These are phyloP conservation scores for Blastobotrys americana DNA, from an alignment of 805 yeast species.

Conservation along the genomic window DNA sequence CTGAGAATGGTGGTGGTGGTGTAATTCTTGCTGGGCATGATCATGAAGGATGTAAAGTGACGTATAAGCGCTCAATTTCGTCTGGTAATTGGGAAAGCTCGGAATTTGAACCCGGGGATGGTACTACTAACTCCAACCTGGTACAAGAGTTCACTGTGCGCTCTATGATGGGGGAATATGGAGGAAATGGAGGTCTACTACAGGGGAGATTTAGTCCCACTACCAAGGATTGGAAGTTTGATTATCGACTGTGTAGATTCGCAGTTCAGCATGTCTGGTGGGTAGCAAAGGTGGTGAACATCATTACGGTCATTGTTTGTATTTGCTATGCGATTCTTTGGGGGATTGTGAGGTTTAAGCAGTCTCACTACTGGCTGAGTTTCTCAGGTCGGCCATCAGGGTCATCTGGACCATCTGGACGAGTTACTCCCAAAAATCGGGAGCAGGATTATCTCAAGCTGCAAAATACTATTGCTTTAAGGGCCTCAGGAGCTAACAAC, in stretches of 20 bases:
- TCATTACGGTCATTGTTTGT: slow-evolving; percentile 35
- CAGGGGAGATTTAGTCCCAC: slow-evolving; percentile 56
- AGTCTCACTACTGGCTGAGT: no score
- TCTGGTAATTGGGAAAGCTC: slow-evolving; percentile 4
- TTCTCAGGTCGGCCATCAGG: no score
- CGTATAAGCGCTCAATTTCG: slow-evolving; percentile 43
- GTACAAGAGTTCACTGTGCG: slow-evolving; percentile 77
- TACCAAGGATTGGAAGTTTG: slow-evolving; percentile 48
- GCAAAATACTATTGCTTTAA: neutral
- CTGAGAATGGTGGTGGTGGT: slow-evolving; percentile 48
- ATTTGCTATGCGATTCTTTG: neutral
- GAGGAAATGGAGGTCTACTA: slow-evolving; percentile 80
- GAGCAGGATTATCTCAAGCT: neutral
- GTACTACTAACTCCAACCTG: slow-evolving; percentile 10
- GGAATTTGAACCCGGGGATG: neutral
- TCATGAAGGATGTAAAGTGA: slow-evolving; percentile 83
- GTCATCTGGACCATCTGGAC: no score
- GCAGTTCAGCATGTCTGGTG: slow-evolving; percentile 93
- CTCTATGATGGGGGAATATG: slow-evolving; percentile 94
- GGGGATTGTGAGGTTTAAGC: neutral
- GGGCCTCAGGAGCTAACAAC: neutral
- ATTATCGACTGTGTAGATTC: slow-evolving; percentile 71
- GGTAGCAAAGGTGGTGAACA: slow-evolving; percentile 58
- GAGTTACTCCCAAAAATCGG: no score
- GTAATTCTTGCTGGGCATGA: slow-evolving; percentile 90